Conservation (phyloP, 2,329 filamentous ascomycete species). For the Venturia carpophila region DNA sequence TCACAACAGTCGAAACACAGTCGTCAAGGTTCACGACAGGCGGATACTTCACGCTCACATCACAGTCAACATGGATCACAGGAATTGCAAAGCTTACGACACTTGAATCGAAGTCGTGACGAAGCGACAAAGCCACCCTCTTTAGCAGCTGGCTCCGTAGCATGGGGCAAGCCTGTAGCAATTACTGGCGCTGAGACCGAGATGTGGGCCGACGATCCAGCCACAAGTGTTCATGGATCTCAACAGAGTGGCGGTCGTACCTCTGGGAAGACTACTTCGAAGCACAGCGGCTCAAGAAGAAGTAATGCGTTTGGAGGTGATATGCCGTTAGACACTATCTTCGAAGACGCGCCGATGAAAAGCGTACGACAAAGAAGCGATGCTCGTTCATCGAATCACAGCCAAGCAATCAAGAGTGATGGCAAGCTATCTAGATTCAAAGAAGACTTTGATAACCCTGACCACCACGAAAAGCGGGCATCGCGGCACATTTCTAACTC, state of each 20-base stretch:
- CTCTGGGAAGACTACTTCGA: neutral
- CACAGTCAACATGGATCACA: neutral
- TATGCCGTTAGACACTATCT: neutral
- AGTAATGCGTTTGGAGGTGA: neutral
- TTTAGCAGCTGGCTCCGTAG: neutral
- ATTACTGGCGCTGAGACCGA: neutral
- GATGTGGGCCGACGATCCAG: neutral
- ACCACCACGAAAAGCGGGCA: neutral
- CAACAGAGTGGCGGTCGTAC: neutral
- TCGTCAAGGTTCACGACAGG: neutral
- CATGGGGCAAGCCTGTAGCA: conserved; percentile 1
- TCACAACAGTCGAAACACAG: neutral
- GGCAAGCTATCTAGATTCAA: neutral
- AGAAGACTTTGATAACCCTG: neutral
- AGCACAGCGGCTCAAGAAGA: conserved; percentile 11
- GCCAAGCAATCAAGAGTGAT: neutral
- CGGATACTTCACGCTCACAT: neutral
- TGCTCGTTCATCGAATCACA: neutral
- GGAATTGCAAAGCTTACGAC: neutral
- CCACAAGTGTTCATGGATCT: neutral
- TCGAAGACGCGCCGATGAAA: conserved; percentile 5
- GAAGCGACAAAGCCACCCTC: neutral
- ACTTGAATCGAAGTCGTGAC: neutral
- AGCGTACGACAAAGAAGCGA: neutral
- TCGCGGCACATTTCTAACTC: neutral